phyloP scores from a whole-genome alignment of 2,329 filamentous ascomycete species.

The Colletotrichum liaoningense region DNA sequence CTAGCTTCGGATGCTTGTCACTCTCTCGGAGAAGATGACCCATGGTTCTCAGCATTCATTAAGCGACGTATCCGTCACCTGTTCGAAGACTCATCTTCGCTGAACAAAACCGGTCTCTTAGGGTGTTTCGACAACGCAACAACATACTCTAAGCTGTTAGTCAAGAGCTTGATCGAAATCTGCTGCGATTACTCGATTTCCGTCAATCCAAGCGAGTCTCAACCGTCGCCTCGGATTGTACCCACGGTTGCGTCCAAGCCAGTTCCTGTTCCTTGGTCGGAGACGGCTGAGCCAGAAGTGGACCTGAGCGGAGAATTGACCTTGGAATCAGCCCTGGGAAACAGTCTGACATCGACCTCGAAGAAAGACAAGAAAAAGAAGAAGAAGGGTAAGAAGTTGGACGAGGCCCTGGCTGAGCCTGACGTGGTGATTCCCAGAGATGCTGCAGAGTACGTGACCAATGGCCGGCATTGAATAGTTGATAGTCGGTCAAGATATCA shows the following conservation, averaged over 20 bases:
- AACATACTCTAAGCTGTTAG: neutral
- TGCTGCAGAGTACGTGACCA: neutral
- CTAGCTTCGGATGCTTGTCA: neutral
- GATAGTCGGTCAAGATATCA: neutral
- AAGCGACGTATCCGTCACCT: neutral
- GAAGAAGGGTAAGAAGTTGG: neutral
- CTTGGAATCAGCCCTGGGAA: neutral
- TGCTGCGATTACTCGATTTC: neutral
- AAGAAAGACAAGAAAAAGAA: neutral
- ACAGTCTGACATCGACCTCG: neutral
- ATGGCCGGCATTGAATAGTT: neutral
- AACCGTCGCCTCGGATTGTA: neutral
- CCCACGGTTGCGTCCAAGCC: neutral
- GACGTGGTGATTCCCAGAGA: neutral
- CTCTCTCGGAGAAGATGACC: neutral
- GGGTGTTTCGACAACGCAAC: neutral
- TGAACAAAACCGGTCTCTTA: neutral
- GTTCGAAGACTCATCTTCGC: neutral
- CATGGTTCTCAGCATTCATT: slow-evolving; percentile 15
- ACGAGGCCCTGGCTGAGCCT: neutral
- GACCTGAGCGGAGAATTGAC: neutral
- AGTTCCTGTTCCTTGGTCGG: neutral
- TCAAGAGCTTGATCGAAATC: neutral
- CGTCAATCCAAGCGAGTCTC: neutral
- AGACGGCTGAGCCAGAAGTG: neutral